Conservation (phyloP, 305 asterid genomes). For the Vinca major region DNA sequence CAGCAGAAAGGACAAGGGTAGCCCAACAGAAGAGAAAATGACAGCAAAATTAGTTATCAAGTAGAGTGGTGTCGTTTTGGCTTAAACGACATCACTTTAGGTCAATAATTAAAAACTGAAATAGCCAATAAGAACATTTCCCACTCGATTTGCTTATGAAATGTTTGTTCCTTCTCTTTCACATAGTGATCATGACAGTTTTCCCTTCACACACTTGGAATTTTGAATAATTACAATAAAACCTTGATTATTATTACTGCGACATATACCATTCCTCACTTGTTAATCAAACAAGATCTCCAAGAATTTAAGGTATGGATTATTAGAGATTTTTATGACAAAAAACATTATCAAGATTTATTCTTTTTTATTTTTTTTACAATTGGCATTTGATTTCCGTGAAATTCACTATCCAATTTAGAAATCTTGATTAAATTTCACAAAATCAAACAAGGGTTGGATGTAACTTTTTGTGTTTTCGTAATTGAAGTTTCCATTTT, state of each 20-base stretch:
- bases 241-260: background rate
- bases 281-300: background rate
- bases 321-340: background rate
- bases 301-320: background rate
- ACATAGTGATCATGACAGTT: too few relatives aligned
- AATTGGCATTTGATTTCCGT: background rate
- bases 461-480: too few relatives aligned
- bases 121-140: too few relatives aligned
- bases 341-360: background rate
- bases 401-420: background rate
- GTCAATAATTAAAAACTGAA: too few relatives aligned
- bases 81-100: too few relatives aligned
- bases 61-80: too few relatives aligned
- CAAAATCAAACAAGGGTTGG: background rate
- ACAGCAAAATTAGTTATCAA: too few relatives aligned
- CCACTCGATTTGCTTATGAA: too few relatives aligned
- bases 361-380: background rate
- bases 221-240: too few relatives aligned
- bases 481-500: background rate
- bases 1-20: too few relatives aligned
- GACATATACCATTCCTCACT: background rate
- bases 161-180: background rate
- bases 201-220: too few relatives aligned
- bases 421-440: background rate
- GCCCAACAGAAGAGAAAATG: too few relatives aligned